Evolutionary conservation across 768 basidiomycete genomes (phyloP), one percentile per base, ranked within the genome.

Genomic region (Mycena epipterygia): DNA sequence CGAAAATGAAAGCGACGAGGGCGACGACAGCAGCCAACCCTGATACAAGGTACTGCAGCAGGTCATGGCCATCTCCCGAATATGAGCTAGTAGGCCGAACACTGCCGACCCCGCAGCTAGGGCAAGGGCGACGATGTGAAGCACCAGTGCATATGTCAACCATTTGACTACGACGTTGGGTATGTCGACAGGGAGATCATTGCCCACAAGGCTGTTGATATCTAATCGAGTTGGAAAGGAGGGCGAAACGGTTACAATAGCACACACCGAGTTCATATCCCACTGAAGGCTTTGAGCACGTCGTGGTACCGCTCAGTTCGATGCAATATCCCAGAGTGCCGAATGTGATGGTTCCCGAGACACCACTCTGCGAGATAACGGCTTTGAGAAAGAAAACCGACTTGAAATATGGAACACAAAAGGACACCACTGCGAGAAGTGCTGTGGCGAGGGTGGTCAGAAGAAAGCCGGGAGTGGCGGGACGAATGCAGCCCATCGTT

Each of bases 301-400:
- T 93, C 9, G 87, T 89, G 12, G 84, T 84, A 30, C 85, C 83
- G 1, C 79, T 75, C 21, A 92, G 72, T 58, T 91, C 83, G 13
- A 92, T 58, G 78, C 97, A 99, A 76, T 95, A 99, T 0, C 97
- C 97, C 59, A 98, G 82, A 0, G 94, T 94, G 12, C 97, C 97
- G 76, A 99, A 93, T 0, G 89, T 94, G 35, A 97, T 88, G 2
- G 86, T 81, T 27, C 93, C 95, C 56, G 81, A 85, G 52, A 83
- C 57, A 27, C 85, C 84, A 37, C 83, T 76, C 23, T 81, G 80
- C 2, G 84, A 71, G 49, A 95, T 84, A 29, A 82, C 86, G 1
- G 95, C 95, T 78, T 92, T 90, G 76, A 98, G 91, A 82, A 99
- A 97, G 84, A 88, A 96, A 48, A 98, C 83, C 2, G 92, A 91